A percentile compares a stretch with the other conserved stretches of the same genome.
These are phyloP conservation scores for Phalaenopsis equestris DNA, from an alignment of 106 monocot species.

Conservation along the genomic window DNA sequence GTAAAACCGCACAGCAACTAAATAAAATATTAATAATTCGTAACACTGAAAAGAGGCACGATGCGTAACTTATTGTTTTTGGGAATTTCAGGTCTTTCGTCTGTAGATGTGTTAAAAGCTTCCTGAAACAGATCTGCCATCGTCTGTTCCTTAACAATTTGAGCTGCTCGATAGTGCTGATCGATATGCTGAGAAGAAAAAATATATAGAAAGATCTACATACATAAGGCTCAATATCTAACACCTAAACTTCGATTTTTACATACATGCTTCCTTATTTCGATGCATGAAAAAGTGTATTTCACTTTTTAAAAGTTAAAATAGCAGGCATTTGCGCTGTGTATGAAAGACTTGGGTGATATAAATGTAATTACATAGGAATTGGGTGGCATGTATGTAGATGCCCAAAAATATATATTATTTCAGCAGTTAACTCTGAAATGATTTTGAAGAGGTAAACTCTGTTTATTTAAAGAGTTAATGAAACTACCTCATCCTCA, in stretches of 20 bases:
- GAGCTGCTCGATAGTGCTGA: conserved; percentile 22
- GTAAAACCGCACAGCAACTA: background rate
- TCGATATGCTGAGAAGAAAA: conserved; percentile 30
- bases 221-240: no score
- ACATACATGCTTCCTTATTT: no score
- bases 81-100: conserved; percentile 9
- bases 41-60: conserved; percentile 1
- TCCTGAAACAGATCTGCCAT: conserved; percentile 87
- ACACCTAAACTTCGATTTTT: no score
- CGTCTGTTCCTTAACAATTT: conserved; percentile 35
- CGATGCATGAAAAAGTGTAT: no score
- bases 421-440: background rate
- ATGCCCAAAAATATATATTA: background rate
- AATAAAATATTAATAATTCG: background rate
- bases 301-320: no score
- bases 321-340: no score
- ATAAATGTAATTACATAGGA: no score
- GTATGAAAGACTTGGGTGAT: no score
- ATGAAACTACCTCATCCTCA: conserved; percentile 55
- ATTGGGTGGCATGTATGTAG: no score
- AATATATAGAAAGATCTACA: background rate
- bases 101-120: conserved; percentile 34
- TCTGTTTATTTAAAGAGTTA: background rate
- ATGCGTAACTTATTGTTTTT: conserved; percentile 28
- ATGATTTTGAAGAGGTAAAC: background rate